Conservation (phyloP, 2,329 filamentous ascomycete genomes). For the Rhinocladiella mackenziei region DNA sequence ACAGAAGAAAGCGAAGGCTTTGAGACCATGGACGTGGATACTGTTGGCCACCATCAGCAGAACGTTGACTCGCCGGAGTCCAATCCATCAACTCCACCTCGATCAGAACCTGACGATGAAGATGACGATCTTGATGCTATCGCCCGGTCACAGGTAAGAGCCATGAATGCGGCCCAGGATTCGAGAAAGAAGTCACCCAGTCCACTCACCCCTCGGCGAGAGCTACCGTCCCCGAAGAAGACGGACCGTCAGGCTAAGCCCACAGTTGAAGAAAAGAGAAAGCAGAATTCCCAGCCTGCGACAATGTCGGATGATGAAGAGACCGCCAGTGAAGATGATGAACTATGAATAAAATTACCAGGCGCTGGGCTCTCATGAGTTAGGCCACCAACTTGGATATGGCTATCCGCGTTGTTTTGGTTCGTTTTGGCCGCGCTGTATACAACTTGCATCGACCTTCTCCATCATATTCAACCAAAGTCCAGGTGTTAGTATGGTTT, state of each 20-base stretch:
- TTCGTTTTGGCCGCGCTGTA: no score
- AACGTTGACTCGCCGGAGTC: conserved; percentile 10
- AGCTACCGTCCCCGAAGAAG: conserved; percentile 20
- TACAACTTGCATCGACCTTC: no score
- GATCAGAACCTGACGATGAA: conserved; percentile 13
- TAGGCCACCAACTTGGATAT: no score
- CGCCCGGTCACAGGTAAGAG: conserved; percentile 1
- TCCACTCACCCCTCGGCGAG: conserved; percentile 20
- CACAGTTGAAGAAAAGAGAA: background rate
- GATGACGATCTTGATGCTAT: conserved; percentile 18
- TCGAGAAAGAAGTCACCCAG: conserved; percentile 5
- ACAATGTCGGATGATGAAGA: conserved; percentile 27
- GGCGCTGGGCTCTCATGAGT: no score
- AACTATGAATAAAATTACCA: conserved; percentile 26
- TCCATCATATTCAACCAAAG: no score
- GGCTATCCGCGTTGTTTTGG: no score
- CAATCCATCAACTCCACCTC: conserved; percentile 8
- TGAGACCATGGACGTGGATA: conserved; percentile 21
- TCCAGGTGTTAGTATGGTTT: no score
- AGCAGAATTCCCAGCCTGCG: background rate
- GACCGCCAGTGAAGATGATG: conserved; percentile 28
- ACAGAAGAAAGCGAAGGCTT: conserved; percentile 26
- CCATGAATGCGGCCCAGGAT: background rate
- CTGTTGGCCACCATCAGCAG: conserved; percentile 1
- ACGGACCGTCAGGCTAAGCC: background rate